Percentiles rank a stretch among this genome's conserved stretches.
Evolutionary conservation across 1,139 yeast genomes (phyloP).

Genomic region (Saccharomyces hybrid): DNA sequence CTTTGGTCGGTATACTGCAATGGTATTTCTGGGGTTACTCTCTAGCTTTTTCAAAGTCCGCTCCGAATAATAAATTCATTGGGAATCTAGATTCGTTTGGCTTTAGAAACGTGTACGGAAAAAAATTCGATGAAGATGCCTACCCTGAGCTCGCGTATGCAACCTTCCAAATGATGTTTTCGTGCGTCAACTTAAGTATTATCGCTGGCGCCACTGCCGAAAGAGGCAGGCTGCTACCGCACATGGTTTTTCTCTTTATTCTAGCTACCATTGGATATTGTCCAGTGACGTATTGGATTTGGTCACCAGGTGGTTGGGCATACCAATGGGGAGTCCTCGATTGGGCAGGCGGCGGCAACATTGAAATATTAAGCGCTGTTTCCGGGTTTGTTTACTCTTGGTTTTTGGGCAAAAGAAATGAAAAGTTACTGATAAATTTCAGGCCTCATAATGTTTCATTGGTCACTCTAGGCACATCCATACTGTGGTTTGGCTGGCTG

Average conservation of each 20-base stretch:
- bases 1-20: constrained; percentile 74
- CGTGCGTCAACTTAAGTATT: constrained; percentile 85
- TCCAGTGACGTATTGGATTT: constrained; percentile 91
- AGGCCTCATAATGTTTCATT: constrained; percentile 92
- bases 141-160: constrained; percentile 86
- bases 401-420: constrained; percentile 77
- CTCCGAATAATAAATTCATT: constrained; percentile 66
- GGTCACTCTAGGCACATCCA: constrained; percentile 68
- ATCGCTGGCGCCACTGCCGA: constrained; percentile 94
- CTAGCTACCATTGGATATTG: constrained; percentile 93
- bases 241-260: constrained; percentile 69
- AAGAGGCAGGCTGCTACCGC: constrained; percentile 83
- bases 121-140: constrained; percentile 31
- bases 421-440: constrained; percentile 77
- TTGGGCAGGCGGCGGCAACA: constrained; percentile 98
- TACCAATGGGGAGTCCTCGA: constrained; percentile 84
- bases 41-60: constrained; percentile 69
- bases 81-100: constrained; percentile 84
- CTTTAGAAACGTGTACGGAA: constrained; percentile 59
- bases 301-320: constrained; percentile 95
- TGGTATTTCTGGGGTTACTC: constrained; percentile 99
- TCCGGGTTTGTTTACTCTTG: constrained; percentile 82
- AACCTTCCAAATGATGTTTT: constrained; percentile 82
- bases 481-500: constrained; percentile 78
- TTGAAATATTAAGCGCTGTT: constrained; percentile 85